Conservation (phyloP, 2,329 filamentous ascomycete species). For the Fusarium nelsonii region DNA sequence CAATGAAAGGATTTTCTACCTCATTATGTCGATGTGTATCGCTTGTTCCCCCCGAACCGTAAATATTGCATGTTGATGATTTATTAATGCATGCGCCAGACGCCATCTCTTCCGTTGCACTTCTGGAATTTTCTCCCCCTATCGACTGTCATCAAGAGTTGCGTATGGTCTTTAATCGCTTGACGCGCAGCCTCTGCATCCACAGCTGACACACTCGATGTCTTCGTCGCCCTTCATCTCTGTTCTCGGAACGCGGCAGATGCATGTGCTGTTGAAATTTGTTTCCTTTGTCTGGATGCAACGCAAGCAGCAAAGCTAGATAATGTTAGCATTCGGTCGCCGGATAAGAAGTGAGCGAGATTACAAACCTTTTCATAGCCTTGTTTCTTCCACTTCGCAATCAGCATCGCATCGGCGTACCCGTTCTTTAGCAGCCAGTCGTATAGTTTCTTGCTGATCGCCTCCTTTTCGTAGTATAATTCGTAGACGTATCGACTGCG, state of each 20-base stretch:
- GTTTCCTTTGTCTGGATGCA: conserved; percentile 99
- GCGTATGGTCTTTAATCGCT: conserved; percentile 69
- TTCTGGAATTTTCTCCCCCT: background rate
- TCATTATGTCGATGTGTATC: conserved; percentile 43
- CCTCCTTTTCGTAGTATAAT: conserved; percentile 97
- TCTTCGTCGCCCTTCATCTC: conserved; percentile 91
- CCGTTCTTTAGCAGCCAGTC: conserved; percentile 97
- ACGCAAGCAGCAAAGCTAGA: conserved; percentile 87
- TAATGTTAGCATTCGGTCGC: conserved; percentile 42
- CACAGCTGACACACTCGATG: conserved; percentile 94
- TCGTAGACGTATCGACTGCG: conserved; percentile 95
- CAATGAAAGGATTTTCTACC: conserved; percentile 55
- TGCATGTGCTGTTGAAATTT: conserved; percentile 97
- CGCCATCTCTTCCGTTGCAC: conserved; percentile 38
- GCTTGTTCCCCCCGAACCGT: conserved; percentile 19
- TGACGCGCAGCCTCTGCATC: conserved; percentile 90
- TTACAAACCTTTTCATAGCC: conserved; percentile 90
- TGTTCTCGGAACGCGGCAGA: conserved; percentile 92
- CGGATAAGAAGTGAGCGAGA: background rate
- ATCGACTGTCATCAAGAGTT: background rate
- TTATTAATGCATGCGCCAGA: conserved; percentile 45
- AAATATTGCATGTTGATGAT: conserved; percentile 20
- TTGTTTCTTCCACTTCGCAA: conserved; percentile 99
- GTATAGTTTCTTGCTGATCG: conserved; percentile 91
- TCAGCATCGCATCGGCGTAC: conserved; percentile 94